Percentiles rank a stretch among this genome's conserved stretches.
Conservation (phyloP, 2,329 filamentous ascomycete genomes). For the Xenoacremonium recifei region DNA sequence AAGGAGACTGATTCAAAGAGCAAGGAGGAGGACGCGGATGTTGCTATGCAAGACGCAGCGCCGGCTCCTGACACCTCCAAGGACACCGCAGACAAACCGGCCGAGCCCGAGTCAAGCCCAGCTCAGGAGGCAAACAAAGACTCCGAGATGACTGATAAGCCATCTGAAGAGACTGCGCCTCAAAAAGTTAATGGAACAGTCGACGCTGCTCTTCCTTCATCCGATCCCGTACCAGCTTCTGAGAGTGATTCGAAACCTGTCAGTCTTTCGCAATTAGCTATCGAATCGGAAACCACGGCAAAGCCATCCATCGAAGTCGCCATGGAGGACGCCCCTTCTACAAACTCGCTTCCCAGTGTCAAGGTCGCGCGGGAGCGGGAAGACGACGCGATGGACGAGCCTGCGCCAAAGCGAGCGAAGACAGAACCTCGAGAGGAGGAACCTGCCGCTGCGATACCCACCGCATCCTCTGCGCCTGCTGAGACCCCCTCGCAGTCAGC, state of each 20-base stretch:
- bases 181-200: slow-evolving; percentile 15
- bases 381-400: slow-evolving; percentile 64
- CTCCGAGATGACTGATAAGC: slow-evolving; percentile 18
- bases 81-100: slow-evolving; percentile 27
- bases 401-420: slow-evolving; percentile 77
- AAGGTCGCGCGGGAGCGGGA: slow-evolving; percentile 77
- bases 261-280: slow-evolving; percentile 38
- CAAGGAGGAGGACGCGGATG: not conserved
- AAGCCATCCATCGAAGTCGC: slow-evolving; percentile 41
- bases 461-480: slow-evolving; percentile 14
- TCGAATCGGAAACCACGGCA: slow-evolving; percentile 30
- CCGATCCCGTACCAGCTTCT: slow-evolving; percentile 22
- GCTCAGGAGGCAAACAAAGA: slow-evolving; percentile 3
- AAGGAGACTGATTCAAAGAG: no score
- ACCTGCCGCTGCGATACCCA: slow-evolving; percentile 10
- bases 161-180: slow-evolving; percentile 1
- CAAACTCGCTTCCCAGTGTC: slow-evolving; percentile 34
- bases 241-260: slow-evolving; percentile 36
- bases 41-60: not conserved
- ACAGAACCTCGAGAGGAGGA: slow-evolving; percentile 57
- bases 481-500: slow-evolving; percentile 19
- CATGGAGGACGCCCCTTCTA: slow-evolving; percentile 48
- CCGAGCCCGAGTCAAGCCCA: not conserved
- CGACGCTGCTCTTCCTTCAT: slow-evolving; percentile 11
- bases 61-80: slow-evolving; percentile 5